Evolutionary conservation across 345 rosid species (phyloP), one percentile per base, ranked within the genome.

Genomic region (Lepidium sativum): DNA sequence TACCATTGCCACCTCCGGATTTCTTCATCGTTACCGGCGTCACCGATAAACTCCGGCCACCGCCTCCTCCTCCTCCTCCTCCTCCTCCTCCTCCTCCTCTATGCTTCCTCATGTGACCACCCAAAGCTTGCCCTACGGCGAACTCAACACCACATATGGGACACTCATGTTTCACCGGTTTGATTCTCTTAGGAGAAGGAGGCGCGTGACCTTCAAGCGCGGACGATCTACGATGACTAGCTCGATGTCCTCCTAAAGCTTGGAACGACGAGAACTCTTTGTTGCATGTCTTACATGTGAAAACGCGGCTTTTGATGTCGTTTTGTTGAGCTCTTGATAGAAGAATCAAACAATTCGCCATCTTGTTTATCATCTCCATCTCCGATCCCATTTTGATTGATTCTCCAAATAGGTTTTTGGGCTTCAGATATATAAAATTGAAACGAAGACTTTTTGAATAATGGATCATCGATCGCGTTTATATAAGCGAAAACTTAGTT

Each of bases 71-170:
- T 27, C 51, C 45, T 5, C 70, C 66, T 27, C 57, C 52, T 5
- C 73, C 66, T 27, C 51, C 45, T 5, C 70, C 66, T 27, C 57
- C 52, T 5, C 73, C 66, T 54, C 63, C 50, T 47, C 88, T 77
- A 38, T 92, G 98, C 65, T 89, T 79, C 79, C 98, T 83, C 98
- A 92, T 92, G 65, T 92, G 98, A 23, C 98, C 98, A 0, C 98
- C 98, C 0, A 89, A 80, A 1, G 98, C 98, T 76, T 92, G 98
- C 12, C 98, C 97, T 3, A 92, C 59, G 0, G 84, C 63, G 17
- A 92, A 92, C 70, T 89, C 94, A 2, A 82, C 79, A 12, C 98
- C 97, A 29, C 98, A 92, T 15, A 89, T 84, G 7, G 94, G 78
- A 74, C 98, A 92, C 81, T 81, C 81, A 63, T 92, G 98, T 5